These are phyloP conservation scores for Alternaria viburni DNA, from an alignment of 2,329 filamentous ascomycete genomes.

Conservation along the genomic window DNA sequence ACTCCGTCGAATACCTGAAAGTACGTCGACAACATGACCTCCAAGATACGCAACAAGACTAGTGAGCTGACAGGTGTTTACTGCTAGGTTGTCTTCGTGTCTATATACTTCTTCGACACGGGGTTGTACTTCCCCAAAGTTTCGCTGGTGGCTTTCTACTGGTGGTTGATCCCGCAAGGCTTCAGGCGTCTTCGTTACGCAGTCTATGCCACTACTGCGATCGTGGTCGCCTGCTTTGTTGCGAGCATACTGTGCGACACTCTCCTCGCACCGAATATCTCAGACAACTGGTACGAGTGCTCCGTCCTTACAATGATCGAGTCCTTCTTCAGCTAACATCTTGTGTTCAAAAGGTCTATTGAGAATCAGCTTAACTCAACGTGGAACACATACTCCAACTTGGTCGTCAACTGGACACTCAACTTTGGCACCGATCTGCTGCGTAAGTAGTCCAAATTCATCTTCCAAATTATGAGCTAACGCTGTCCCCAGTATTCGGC, in stretches of 20 bases:
- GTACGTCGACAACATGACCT: background rate
- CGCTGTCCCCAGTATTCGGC: slow-evolving; percentile 16
- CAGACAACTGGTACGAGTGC: slow-evolving; percentile 27
- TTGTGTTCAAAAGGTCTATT: slow-evolving; percentile 7
- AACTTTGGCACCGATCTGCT: slow-evolving; percentile 29
- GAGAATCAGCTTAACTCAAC: slow-evolving; percentile 26
- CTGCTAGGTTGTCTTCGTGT: slow-evolving; percentile 23
- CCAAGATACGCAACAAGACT: background rate
- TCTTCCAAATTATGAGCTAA: background rate
- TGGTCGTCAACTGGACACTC: slow-evolving; percentile 22
- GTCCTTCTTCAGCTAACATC: background rate
- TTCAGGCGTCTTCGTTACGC: slow-evolving; percentile 26
- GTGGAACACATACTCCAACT: slow-evolving; percentile 24
- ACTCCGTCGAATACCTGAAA: slow-evolving; percentile 25
- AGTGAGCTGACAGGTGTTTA: background rate
- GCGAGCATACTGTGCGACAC: slow-evolving; percentile 25
- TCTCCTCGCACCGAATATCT: slow-evolving; percentile 13
- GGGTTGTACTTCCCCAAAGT: slow-evolving; percentile 30
- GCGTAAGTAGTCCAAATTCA: slow-evolving; percentile 4
- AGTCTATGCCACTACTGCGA: slow-evolving; percentile 16
- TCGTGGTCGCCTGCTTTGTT: slow-evolving; percentile 12
- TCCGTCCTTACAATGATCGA: background rate
- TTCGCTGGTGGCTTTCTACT: slow-evolving; percentile 29
- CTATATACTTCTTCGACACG: slow-evolving; percentile 29
- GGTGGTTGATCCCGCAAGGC: slow-evolving; percentile 31